These are phyloP conservation scores for Cryptosporidium muris DNA, from an alignment of 169 alveolate genomes.

Conservation along the genomic window DNA sequence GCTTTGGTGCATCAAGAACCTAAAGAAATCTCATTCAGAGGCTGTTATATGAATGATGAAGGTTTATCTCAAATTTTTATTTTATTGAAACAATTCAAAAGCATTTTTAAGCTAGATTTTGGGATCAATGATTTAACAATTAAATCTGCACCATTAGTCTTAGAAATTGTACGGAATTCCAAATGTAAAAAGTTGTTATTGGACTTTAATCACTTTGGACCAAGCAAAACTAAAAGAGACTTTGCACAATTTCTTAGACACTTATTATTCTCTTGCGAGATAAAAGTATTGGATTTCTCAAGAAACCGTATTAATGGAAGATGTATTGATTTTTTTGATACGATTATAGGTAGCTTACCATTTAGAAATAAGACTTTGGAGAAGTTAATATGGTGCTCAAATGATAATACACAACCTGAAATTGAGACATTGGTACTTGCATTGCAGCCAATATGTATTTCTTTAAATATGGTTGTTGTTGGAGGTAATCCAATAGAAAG, in stretches of 20 bases:
- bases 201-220: conserved; percentile 55
- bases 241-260: conserved; percentile 40
- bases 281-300: conserved; percentile 42
- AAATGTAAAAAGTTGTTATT: conserved; percentile 30
- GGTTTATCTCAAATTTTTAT: conserved; percentile 43
- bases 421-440: conserved; percentile 48
- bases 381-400: conserved; percentile 57
- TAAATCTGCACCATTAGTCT: conserved; percentile 45
- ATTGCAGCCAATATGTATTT: conserved; percentile 38
- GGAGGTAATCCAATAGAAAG: conserved; percentile 69
- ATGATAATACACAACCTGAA: conserved; percentile 67
- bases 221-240: conserved; percentile 45
- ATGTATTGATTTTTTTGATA: conserved; percentile 58
- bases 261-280: conserved; percentile 22
- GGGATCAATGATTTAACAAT: conserved; percentile 64
- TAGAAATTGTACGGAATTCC: conserved; percentile 25
- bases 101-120: conserved; percentile 21
- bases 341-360: conserved; percentile 11
- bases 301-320: conserved; percentile 61
- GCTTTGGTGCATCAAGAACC: conserved; percentile 58
- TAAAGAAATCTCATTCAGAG: conserved; percentile 57
- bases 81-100: conserved; percentile 23
- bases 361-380: conserved; percentile 46
- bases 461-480: conserved; percentile 8
- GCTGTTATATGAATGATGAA: conserved; percentile 69